Conservation (phyloP, 2,329 filamentous ascomycete species). For the Alternaria solani region DNA sequence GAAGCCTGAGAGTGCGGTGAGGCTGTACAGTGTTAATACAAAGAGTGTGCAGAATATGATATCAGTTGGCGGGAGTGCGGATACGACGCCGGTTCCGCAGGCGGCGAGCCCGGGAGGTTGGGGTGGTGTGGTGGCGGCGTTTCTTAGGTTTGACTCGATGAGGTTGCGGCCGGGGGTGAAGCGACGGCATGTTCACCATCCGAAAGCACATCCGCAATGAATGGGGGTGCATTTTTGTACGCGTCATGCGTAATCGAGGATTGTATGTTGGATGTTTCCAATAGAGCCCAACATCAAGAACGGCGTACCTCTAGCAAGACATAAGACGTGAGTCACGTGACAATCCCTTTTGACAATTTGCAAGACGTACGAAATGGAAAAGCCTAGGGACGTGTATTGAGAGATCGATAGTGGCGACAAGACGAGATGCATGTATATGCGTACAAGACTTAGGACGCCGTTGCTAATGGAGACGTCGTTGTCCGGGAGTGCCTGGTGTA, state of each 20-base stretch:
- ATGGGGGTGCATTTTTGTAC: neutral
- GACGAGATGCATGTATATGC: neutral
- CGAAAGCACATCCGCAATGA: neutral
- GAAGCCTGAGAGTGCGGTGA: neutral
- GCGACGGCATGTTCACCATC: neutral
- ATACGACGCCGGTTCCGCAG: neutral
- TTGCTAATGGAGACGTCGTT: neutral
- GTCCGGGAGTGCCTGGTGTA: too few relatives aligned
- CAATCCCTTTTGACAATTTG: rapidly evolving
- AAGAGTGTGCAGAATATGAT: neutral
- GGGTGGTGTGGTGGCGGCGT: neutral
- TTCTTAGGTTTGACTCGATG: neutral
- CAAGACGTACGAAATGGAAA: neutral
- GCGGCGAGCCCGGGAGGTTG: neutral
- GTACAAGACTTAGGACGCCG: neutral
- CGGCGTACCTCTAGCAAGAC: neutral
- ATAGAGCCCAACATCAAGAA: neutral
- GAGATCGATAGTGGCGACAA: neutral
- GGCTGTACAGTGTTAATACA: neutral
- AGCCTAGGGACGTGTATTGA: neutral
- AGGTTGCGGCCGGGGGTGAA: neutral
- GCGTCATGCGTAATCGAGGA: neutral
- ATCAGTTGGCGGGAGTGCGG: neutral
- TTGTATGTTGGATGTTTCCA: neutral
- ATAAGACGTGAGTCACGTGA: neutral